Evolutionary conservation across 495 filamentous ascomycete genomes (phyloP).

Genomic region (Penicillium desertorum): DNA sequence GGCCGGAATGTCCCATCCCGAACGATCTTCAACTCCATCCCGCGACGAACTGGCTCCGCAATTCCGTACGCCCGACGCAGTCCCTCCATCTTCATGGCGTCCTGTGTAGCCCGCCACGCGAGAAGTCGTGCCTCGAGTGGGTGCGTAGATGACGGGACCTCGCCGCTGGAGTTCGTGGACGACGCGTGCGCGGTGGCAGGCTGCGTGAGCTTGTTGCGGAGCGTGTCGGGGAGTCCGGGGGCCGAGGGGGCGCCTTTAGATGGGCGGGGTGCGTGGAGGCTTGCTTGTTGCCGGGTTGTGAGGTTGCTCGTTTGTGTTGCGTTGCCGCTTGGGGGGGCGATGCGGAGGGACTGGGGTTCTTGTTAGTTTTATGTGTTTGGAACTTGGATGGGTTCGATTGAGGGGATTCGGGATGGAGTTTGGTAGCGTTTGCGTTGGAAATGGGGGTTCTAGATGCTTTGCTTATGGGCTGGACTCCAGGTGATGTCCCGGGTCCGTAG

Average conservation of each 20-base stretch:
- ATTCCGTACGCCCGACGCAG: conserved; percentile 85
- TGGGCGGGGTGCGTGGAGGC: conserved; percentile 34
- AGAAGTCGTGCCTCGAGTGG: conserved; percentile 87
- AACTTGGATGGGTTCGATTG: not conserved
- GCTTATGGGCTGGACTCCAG: conserved; percentile 10
- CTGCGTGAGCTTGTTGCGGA: conserved; percentile 73
- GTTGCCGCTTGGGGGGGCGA: conserved; percentile 67
- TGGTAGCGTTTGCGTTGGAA: not conserved
- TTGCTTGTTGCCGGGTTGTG: conserved; percentile 40
- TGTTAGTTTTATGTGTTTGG: conserved; percentile 18
- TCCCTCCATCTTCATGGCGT: conserved; percentile 79
- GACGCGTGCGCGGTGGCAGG: conserved; percentile 46
- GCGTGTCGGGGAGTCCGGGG: conserved; percentile 86
- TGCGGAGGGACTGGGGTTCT: conserved; percentile 74
- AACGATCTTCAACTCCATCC: conserved; percentile 90
- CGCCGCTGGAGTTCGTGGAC: conserved; percentile 38
- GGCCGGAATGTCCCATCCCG: conserved; percentile 58
- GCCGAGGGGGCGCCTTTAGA: conserved; percentile 77
- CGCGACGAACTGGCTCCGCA: conserved; percentile 88
- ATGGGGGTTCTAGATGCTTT: conserved; percentile 8
- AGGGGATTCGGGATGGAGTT: not conserved
- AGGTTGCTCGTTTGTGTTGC: conserved; percentile 57
- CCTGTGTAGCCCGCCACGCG: conserved; percentile 82
- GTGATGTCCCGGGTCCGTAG: conserved; percentile 18
- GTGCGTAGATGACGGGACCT: conserved; percentile 62